phyloP scores from a whole-genome alignment of 2,329 filamentous ascomycete genomes.

The Stagonosporopsis rhizophila region DNA sequence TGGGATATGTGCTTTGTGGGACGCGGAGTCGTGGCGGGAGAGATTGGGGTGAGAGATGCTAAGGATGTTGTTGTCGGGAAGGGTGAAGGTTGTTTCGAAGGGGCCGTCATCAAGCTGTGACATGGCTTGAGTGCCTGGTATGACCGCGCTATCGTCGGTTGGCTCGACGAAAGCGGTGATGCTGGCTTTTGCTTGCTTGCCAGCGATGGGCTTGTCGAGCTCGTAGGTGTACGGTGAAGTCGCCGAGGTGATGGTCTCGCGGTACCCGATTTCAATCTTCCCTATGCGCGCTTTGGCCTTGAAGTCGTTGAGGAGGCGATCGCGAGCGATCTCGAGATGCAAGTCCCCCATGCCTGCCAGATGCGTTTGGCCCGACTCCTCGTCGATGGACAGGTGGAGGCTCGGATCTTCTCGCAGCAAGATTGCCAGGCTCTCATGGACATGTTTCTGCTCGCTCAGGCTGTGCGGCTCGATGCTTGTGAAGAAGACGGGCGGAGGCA shows the following conservation, averaged over 20 bases:
- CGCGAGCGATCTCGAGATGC: constrained; percentile 90
- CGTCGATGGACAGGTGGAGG: constrained; percentile 80
- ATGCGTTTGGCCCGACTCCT: constrained; percentile 91
- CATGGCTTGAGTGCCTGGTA: constrained; percentile 30
- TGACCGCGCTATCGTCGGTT: constrained; percentile 49
- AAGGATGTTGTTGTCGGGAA: constrained; percentile 73
- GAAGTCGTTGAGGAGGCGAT: constrained; percentile 86
- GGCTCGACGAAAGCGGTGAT: constrained; percentile 75
- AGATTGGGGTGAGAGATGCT: constrained; percentile 62
- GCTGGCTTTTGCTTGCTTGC: constrained; percentile 77
- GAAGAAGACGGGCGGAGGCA: constrained; percentile 95
- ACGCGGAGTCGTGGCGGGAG: constrained; percentile 45
- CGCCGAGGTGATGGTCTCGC: constrained; percentile 74
- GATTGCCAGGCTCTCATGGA: constrained; percentile 77
- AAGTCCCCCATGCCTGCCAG: constrained; percentile 96
- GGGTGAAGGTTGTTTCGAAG: constrained; percentile 38
- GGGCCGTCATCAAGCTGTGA: constrained; percentile 36
- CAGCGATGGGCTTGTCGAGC: constrained; percentile 81
- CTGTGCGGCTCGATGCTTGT: constrained; percentile 87
- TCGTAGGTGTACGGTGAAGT: constrained; percentile 66
- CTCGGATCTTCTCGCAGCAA: constrained; percentile 92
- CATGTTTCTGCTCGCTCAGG: constrained; percentile 77
- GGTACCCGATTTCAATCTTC: constrained; percentile 92
- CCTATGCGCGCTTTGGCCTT: constrained; percentile 87
- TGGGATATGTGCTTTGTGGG: constrained; percentile 59